A percentile compares a stretch with the other conserved stretches of the same genome.
Conservation (phyloP, 2,329 filamentous ascomycete genomes). For the Coniella vitis region DNA sequence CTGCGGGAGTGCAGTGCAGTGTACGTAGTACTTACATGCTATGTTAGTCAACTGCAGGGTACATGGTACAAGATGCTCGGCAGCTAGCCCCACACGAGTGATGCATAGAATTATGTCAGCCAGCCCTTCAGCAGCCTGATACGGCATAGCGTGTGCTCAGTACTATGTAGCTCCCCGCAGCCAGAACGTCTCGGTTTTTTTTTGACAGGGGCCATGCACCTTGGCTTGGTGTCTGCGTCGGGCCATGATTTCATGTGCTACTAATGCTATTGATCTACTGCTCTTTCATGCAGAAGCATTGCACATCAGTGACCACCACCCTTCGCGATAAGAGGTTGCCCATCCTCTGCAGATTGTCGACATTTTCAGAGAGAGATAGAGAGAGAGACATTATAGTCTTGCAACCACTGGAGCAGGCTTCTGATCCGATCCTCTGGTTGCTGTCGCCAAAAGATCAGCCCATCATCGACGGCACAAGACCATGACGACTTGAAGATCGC, state of each 20-base stretch:
- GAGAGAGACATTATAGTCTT: not conserved
- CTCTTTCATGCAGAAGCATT: not conserved
- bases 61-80: too few species aligned
- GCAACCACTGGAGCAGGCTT: not conserved
- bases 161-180: not conserved
- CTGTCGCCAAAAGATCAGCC: slow-evolving; percentile 7
- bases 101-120: not conserved
- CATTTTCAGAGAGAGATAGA: not conserved
- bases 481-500: slow-evolving; percentile 1
- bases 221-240: not conserved
- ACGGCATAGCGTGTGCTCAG: not conserved
- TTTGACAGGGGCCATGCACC: not conserved
- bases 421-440: not conserved
- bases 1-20: too few species aligned
- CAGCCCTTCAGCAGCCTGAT: too few species aligned
- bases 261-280: too few species aligned
- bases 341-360: not conserved
- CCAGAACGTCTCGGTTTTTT: slow-evolving; percentile 3
- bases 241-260: slow-evolving; percentile 4
- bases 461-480: slow-evolving; percentile 2
- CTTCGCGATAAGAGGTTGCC: not conserved
- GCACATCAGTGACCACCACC: not conserved
- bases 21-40: too few species aligned
- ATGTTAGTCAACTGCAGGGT: too few species aligned
- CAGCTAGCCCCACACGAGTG: too few species aligned